Evolutionary conservation across 2,329 filamentous ascomycete genomes (phyloP).

Genomic region (Penicillium sumatraense): DNA sequence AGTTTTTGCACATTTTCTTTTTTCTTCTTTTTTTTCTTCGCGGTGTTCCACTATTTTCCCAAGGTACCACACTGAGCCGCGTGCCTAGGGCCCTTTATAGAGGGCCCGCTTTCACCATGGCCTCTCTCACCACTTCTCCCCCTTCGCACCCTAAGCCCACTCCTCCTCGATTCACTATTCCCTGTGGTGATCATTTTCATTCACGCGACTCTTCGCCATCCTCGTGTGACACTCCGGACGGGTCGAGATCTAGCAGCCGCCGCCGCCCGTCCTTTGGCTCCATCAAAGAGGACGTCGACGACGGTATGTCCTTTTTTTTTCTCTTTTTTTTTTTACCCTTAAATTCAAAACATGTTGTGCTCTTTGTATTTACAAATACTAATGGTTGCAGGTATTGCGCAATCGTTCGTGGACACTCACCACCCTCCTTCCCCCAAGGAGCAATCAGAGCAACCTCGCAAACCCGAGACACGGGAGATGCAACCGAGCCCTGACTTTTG

Average conservation of each 20-base stretch:
- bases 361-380: conserved; percentile 2
- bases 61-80: conserved; percentile 14
- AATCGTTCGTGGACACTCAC: conserved; percentile 50
- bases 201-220: conserved; percentile 41
- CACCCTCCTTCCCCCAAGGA: conserved; percentile 34
- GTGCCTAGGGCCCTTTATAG: conserved; percentile 29
- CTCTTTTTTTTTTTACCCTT: background rate
- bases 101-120: conserved; percentile 35
- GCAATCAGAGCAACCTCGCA: no score
- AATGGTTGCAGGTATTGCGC: conserved; percentile 42
- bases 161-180: conserved; percentile 26
- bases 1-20: conserved; percentile 13
- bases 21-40: no score
- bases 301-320: conserved; percentile 36
- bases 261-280: conserved; percentile 48
- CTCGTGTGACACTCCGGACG: conserved; percentile 38
- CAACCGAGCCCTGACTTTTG: conserved; percentile 48
- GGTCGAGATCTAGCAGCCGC: conserved; percentile 45
- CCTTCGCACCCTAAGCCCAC: conserved; percentile 31
- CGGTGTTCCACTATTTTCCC: conserved; percentile 11
- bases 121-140: conserved; percentile 30
- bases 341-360: no score
- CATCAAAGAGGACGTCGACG: conserved; percentile 48
- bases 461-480: conserved; percentile 33
- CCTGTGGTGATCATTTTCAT: conserved; percentile 26